These are phyloP conservation scores for Coniferiporia sulphurascens DNA, from an alignment of 1,284 basidiomycete species.

Conservation along the genomic window DNA sequence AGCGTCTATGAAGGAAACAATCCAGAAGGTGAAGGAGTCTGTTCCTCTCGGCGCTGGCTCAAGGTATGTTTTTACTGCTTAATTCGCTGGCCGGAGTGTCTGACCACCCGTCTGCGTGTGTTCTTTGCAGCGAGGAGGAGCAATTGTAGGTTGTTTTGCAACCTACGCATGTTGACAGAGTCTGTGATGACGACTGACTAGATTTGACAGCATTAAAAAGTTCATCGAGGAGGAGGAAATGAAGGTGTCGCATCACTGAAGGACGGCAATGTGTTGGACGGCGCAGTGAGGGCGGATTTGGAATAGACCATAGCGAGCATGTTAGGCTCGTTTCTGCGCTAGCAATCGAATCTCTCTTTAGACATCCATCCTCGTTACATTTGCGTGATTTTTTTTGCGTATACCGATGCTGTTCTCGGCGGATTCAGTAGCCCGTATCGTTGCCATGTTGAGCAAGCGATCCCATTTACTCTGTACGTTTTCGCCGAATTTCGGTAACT, in stretches of 20 bases:
- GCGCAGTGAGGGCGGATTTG: background rate
- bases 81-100: background rate
- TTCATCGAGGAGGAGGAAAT: slow-evolving; percentile 79
- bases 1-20: slow-evolving; percentile 33
- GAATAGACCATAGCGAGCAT: slow-evolving; percentile 2
- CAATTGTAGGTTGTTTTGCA: slow-evolving; percentile 52
- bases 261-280: background rate
- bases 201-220: slow-evolving; percentile 62
- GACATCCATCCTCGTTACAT: background rate
- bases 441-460: slow-evolving; percentile 4
- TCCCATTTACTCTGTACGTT: no score
- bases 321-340: background rate
- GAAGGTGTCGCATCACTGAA: slow-evolving; percentile 32
- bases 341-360: background rate
- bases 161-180: slow-evolving; percentile 14
- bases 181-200: slow-evolving; percentile 36
- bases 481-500: no score
- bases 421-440: background rate
- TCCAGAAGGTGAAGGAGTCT: slow-evolving; percentile 52
- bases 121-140: slow-evolving; percentile 61
- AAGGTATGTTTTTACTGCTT: slow-evolving; percentile 43
- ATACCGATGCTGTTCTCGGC: background rate
- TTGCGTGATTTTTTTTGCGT: background rate
- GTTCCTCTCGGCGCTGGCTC: slow-evolving; percentile 61
- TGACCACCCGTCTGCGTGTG: slow-evolving; percentile 12